Evolutionary conservation across 129 eudicot species (phyloP), one percentile per base, ranked within the genome.

Genomic region (Helianthus annuus): DNA sequence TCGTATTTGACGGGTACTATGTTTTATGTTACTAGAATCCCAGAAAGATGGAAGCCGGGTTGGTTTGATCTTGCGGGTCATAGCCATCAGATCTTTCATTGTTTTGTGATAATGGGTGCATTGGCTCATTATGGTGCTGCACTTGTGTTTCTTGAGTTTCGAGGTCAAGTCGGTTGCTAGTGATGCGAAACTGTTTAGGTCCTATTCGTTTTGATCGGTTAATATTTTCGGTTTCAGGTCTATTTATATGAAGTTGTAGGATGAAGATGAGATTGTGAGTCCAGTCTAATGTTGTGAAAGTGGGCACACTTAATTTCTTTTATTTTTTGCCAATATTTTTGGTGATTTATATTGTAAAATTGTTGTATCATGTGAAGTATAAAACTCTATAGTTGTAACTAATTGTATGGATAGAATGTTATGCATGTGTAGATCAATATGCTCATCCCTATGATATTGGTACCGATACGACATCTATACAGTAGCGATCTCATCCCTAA

Each of bases 51-150:
- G 89, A 72, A 45, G 81, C 97, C 97, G 1, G 97, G 97, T 4
- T 80, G 80, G 86, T 91, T 91, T 67, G 97, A 91, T 59, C 71
- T 91, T 11, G 91, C 90, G 2, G 97, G 97, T 4, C 96, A 91
- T 39, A 91, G 97, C 55, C 97, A 91, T 59, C 95, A 91, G 64
- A 91, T 91, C 14, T 91, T 91, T 57, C 97, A 91, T 72, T 84
- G 84, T 72, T 81, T 91, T 76, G 96, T 88, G 80, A 79, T 88
- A 13, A 51, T 83, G 85, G 91, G 96, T 63, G 97, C 97, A 2
- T 77, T 86, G 86, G 89, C 96, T 59, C 97, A 89, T 71, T 86
- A 88, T 70, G 93, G 85, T 38, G 97, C 91, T 42, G 94, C 93
- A 22, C 84, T 71, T 19, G 73, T 81, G 52, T 92, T 83, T 64